Evolutionary conservation across 2,329 filamentous ascomycete genomes (phyloP).

Genomic region (Nemania abortiva): DNA sequence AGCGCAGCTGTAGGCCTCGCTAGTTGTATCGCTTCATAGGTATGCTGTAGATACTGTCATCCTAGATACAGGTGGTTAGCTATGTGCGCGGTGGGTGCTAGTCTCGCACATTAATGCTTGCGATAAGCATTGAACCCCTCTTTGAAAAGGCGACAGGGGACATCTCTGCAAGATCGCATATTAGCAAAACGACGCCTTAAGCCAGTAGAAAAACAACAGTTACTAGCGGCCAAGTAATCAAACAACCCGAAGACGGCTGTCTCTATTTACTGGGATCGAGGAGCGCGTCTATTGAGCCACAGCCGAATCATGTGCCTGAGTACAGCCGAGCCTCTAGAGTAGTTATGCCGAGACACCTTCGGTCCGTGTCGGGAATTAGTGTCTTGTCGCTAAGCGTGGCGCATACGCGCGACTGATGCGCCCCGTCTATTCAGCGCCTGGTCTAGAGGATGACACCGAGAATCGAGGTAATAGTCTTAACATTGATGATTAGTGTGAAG

Average conservation of each 20-base stretch:
- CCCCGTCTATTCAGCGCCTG: too few species aligned
- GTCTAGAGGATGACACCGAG: too few species aligned
- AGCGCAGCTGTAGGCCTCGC: not conserved
- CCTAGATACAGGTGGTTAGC: not conserved
- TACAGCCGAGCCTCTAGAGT: not conserved
- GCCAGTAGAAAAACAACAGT: too few species aligned
- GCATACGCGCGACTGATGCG: not conserved
- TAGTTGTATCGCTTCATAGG: not conserved
- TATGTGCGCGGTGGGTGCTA: not conserved
- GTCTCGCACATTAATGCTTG: not conserved
- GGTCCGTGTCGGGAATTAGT: not conserved
- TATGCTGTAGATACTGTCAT: not conserved
- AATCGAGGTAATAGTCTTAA: too few species aligned
- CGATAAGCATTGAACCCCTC: too few species aligned
- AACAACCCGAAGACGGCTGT: not conserved
- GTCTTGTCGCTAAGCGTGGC: conserved; percentile 1
- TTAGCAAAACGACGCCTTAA: not conserved
- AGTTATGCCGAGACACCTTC: not conserved
- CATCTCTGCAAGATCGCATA: not conserved
- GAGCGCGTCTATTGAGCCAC: too few species aligned
- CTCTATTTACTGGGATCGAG: too few species aligned
- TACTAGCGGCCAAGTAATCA: too few species aligned
- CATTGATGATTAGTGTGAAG: too few species aligned
- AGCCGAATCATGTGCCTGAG: not conserved
- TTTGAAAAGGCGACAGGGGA: not conserved